Evolutionary conservation across 495 filamentous ascomycete species (phyloP).

Genomic region (Xylona heveae): DNA sequence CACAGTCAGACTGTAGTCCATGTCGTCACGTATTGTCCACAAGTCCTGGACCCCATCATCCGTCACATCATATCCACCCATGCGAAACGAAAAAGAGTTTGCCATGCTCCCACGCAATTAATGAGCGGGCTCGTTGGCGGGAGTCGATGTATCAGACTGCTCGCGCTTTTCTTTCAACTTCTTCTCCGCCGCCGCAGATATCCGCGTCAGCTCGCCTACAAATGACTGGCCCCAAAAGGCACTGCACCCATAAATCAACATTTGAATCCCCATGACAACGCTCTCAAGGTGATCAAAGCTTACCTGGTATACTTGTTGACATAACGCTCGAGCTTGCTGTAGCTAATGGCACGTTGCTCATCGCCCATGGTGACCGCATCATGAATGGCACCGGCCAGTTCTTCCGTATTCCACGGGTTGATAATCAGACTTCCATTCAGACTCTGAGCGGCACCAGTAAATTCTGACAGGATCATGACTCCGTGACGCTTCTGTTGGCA

Average conservation of each 20-base stretch:
- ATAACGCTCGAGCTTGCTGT: conserved; percentile 60
- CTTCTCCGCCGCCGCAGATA: conserved; percentile 31
- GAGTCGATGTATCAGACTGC: not conserved
- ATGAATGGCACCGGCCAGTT: conserved; percentile 68
- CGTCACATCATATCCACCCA: no score
- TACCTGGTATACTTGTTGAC: conserved; percentile 75
- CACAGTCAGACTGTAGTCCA: no score
- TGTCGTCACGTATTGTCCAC: no score
- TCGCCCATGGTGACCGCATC: conserved; percentile 67
- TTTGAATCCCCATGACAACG: conserved; percentile 1
- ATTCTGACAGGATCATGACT: conserved; percentile 80
- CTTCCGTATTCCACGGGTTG: conserved; percentile 81
- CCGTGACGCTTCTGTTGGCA: conserved; percentile 68
- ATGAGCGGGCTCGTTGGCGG: not conserved
- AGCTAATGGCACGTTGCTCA: conserved; percentile 65
- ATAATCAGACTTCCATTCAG: conserved; percentile 72
- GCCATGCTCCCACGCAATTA: not conserved
- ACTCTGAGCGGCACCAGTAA: conserved; percentile 73
- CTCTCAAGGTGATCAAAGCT: conserved; percentile 2
- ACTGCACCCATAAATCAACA: conserved; percentile 21
- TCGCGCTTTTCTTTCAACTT: conserved; percentile 12
- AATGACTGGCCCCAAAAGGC: conserved; percentile 97
- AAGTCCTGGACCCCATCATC: no score
- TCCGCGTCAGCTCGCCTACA: conserved; percentile 59
- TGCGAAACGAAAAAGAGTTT: no score